Evolutionary conservation across 2,329 filamentous ascomycete species (phyloP), one percentile per base, ranked within the genome.

Genomic region (Microsporum canis): DNA sequence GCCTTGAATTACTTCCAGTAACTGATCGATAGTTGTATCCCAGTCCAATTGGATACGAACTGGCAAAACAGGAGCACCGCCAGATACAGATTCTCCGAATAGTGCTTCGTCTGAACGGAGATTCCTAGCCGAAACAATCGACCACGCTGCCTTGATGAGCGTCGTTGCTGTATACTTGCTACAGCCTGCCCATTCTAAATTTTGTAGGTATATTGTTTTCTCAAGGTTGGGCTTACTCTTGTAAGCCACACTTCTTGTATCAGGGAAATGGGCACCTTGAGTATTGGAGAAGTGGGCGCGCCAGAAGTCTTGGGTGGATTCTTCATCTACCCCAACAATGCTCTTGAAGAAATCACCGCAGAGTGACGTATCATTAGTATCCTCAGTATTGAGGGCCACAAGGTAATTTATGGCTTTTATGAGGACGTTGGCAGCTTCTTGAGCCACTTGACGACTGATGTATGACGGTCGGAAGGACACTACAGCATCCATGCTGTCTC

Each of bases 1-100:
- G 27, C 79, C 71, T 43, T 85, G 82, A 3, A 86, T 75, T 1
- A 72, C 69, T 56, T 79, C 75, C 3, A 86, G 71, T n/a, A 59
- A 56, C 5, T 45, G 14, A 27, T 49, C 17, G 17, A 58, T 6
- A 10, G 49, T 33, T 5, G 6, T 6, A 3, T 17, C 39, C n/a
- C 31, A 64, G 59, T 73, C 61, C 2, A 75, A 60, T 33, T 64
- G 65, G 5, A 75, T 57, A 3, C 74, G 67, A 12, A 73, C 66
- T 1, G 75, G 75, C 2, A 75, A 69, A 2, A 74, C 75, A 2
- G 73, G 68, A 29, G 31, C n/a, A 23, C 33, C 17, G 17, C 10
- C 5, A 23, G 12, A 36, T 3, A 75, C 76, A 29, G 77, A 66
- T 64, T 75, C 75, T 14, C 76, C 76, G 60, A 77, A 77, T 3